Evolutionary conservation across 2,329 filamentous ascomycete genomes (phyloP).

Genomic region (Fusarium avenaceum): DNA sequence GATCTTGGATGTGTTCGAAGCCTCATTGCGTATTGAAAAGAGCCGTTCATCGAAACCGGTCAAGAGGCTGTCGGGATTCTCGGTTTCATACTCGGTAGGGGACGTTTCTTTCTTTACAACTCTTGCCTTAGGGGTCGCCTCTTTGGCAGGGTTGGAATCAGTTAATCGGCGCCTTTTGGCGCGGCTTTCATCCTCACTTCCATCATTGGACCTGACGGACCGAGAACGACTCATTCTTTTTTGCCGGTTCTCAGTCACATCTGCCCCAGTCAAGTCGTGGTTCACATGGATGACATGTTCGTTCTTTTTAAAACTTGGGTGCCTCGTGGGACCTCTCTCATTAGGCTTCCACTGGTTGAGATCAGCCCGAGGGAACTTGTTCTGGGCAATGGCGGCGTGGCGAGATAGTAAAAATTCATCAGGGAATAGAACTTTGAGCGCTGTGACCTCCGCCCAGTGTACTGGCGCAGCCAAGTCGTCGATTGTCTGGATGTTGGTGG

Average conservation of each 20-base stretch:
- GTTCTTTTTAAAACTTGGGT: not conserved
- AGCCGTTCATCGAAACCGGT: conserved; percentile 4
- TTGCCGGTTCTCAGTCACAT: not conserved
- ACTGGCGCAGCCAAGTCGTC: not conserved
- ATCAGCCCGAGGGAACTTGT: conserved; percentile 8
- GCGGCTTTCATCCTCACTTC: not conserved
- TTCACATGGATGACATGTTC: not conserved
- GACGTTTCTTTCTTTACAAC: no score
- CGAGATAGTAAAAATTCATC: conserved; percentile 13
- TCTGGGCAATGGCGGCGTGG: conserved; percentile 8
- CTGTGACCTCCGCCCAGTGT: conserved; percentile 6
- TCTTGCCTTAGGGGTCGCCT: not conserved
- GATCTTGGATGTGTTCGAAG: not conserved
- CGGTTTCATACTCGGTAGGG: no score
- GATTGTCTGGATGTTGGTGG: not conserved
- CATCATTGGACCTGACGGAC: not conserved
- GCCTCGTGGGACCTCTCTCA: conserved; percentile 1
- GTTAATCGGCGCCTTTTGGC: not conserved
- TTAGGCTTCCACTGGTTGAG: conserved; percentile 19
- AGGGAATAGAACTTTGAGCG: conserved; percentile 11
- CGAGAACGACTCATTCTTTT: not conserved
- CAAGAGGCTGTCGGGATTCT: not conserved
- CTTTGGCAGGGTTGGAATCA: not conserved
- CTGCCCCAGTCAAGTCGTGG: not conserved
- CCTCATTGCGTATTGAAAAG: not conserved